Percentiles rank a stretch among this genome's conserved stretches.
Conservation (phyloP, 176 grass and related monocot species). For the Sorghum bicolor region Sorghum_bicolor_NCBIv3 NC_012870.2:19524001-19524500, state of each 20-base stretch:
- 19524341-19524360: slow-evolving; percentile 28
- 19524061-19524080: slow-evolving; percentile 19
- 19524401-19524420: slow-evolving; percentile 26
- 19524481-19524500: slow-evolving; percentile 28
- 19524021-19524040: neutral
- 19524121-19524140: neutral
- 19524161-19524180: slow-evolving; percentile 14
- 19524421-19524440: neutral
- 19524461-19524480: slow-evolving; percentile 5
- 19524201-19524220: slow-evolving; percentile 35
- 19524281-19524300: slow-evolving; percentile 15
- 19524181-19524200: slow-evolving; percentile 36
- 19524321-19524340: slow-evolving; percentile 56
- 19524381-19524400: slow-evolving; percentile 34
- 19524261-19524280: slow-evolving; percentile 28
- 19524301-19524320: slow-evolving; percentile 26
- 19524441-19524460: slow-evolving; percentile 25
- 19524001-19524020: neutral
- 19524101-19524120: neutral
- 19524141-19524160: slow-evolving; percentile 18
- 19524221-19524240: slow-evolving; percentile 24
- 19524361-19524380: slow-evolving; percentile 33
- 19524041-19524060: neutral
- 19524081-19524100: slow-evolving; percentile 10
- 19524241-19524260: neutral